A percentile compares a stretch with the other conserved stretches of the same genome.
Conservation (phyloP, 768 basidiomycete species). For the Lactarius evosmus region DNA sequence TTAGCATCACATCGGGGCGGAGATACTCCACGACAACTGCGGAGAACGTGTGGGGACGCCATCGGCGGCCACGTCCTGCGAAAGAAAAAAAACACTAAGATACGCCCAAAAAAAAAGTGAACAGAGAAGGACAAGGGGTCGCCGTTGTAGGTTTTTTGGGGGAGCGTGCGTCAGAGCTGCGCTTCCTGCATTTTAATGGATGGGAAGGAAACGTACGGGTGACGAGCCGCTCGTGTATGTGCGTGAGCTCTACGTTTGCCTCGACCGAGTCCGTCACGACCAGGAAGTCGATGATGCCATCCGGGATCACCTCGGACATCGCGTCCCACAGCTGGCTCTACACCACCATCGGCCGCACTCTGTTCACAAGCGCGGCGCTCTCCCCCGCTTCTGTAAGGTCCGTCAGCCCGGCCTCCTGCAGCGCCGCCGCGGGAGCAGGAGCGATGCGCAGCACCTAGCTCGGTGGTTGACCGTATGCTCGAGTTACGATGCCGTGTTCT, state of each 20-base stretch:
- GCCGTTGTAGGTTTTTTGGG: no score
- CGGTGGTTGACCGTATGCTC: constrained; percentile 79
- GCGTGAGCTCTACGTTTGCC: constrained; percentile 76
- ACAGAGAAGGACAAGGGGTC: no score
- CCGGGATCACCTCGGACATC: constrained; percentile 69
- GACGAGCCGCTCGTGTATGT: constrained; percentile 87
- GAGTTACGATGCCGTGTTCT: constrained; percentile 67
- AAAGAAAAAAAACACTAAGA: not conserved
- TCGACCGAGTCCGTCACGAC: constrained; percentile 84
- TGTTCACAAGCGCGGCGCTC: constrained; percentile 32
- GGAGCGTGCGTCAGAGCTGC: not conserved
- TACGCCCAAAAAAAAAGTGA: not conserved
- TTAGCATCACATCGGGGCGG: constrained; percentile 62
- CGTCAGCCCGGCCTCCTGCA: constrained; percentile 56
- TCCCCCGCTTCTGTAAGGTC: constrained; percentile 55
- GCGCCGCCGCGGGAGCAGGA: constrained; percentile 47
- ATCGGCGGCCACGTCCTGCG: constrained; percentile 82
- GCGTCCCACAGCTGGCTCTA: constrained; percentile 80
- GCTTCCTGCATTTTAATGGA: not conserved
- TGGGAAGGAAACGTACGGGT: constrained; percentile 52
- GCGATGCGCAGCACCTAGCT: constrained; percentile 64
- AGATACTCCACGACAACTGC: constrained; percentile 79
- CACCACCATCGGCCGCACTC: constrained; percentile 58
- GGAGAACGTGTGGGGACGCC: constrained; percentile 86
- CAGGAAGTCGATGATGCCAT: constrained; percentile 80